A percentile compares a stretch with the other conserved stretches of the same genome.
phyloP scores from a whole-genome alignment of 192 early-diverging fungal genomes.

The Linnemannia elongata region DNA sequence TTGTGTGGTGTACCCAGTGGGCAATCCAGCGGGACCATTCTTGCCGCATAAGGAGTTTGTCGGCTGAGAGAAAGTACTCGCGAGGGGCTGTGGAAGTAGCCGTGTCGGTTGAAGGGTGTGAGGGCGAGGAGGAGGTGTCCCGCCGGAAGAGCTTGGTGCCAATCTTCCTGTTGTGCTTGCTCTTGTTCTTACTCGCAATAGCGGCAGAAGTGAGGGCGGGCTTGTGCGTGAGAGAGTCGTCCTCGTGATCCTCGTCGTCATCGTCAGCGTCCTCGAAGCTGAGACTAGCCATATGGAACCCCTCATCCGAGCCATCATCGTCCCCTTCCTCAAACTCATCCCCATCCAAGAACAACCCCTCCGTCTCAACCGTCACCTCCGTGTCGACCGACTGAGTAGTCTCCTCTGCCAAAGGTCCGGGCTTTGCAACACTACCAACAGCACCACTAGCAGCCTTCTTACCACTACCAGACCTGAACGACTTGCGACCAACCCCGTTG shows the following conservation, averaged over 20 bases:
- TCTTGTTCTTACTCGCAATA: neutral
- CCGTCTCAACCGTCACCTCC: neutral
- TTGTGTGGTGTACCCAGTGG: conserved; percentile 40
- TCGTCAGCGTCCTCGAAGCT: neutral
- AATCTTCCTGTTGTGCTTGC: neutral
- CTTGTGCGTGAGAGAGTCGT: neutral
- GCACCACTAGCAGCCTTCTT: neutral
- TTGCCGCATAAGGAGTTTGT: conserved; percentile 35
- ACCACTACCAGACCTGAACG: neutral
- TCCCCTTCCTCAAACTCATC: conserved; percentile 16
- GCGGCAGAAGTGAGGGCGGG: no score
- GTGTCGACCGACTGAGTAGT: neutral
- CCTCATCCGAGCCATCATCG: neutral
- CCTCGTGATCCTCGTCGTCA: conserved; percentile 14
- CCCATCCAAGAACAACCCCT: conserved; percentile 5
- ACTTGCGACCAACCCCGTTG: conserved; percentile 17
- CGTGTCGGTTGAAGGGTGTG: neutral
- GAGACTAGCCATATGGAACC: neutral
- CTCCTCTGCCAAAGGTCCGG: neutral
- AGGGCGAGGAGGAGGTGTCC: neutral
- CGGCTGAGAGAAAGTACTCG: conserved; percentile 29
- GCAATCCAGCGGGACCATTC: conserved; percentile 53
- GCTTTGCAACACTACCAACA: neutral
- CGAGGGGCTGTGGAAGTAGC: neutral
- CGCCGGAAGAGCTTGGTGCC: neutral